Conservation (phyloP, 345 rosid species). For the Boechera retrofracta region DNA sequence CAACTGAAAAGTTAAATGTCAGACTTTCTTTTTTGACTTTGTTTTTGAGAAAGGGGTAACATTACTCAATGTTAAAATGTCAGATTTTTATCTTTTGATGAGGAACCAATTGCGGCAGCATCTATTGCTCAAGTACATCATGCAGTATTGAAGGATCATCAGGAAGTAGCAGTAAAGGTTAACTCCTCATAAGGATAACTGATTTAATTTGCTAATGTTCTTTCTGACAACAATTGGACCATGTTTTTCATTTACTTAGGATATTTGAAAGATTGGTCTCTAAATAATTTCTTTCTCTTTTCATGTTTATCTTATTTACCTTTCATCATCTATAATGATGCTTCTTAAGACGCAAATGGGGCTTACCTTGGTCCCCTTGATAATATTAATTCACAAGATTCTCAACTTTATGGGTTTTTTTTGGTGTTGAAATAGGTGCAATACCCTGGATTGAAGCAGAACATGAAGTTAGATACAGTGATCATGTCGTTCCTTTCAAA, state of each 20-base stretch:
- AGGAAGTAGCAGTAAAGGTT: slow-evolving; percentile 90
- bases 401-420: slow-evolving; percentile 1
- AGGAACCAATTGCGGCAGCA: slow-evolving; percentile 92
- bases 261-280: background rate
- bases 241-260: slow-evolving; percentile 27
- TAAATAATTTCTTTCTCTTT: background rate
- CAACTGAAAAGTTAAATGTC: background rate
- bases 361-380: background rate
- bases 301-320: background rate
- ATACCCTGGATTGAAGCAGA: slow-evolving; percentile 76
- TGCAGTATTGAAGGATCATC: slow-evolving; percentile 64
- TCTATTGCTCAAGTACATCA: slow-evolving; percentile 96
- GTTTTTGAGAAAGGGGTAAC: slow-evolving; percentile 2
- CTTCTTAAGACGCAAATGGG: background rate
- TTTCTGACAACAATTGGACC: background rate
- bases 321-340: background rate
- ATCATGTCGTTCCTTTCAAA: slow-evolving; percentile 82
- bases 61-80: slow-evolving; percentile 3
- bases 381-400: background rate
- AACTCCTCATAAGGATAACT: slow-evolving; percentile 8
- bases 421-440: slow-evolving; percentile 63
- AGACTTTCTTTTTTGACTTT: background rate
- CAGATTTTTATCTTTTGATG: slow-evolving; percentile 83
- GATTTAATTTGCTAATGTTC: slow-evolving; percentile 10
- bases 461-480: slow-evolving; percentile 74